These are phyloP conservation scores for Zygosaccharomyces pseudorouxii DNA, from an alignment of 805 yeast species.

Conservation along the genomic window DNA sequence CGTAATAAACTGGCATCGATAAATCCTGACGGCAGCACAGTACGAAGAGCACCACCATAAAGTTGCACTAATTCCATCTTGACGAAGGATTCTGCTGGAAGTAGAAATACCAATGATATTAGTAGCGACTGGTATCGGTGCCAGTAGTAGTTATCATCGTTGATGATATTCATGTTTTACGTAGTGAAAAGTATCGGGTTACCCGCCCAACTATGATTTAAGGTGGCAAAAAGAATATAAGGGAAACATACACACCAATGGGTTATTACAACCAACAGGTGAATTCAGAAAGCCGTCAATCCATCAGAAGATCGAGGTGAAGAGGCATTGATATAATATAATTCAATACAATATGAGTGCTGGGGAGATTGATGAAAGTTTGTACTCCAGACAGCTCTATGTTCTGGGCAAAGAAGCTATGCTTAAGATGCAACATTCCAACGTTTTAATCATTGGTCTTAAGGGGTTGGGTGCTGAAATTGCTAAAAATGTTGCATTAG, in stretches of 20 bases:
- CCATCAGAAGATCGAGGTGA: not conserved
- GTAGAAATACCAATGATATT: not conserved
- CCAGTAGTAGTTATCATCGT: not conserved
- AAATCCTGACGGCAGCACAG: conserved; percentile 53
- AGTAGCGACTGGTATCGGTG: not conserved
- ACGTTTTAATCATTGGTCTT: conserved; percentile 85
- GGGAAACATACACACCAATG: not conserved
- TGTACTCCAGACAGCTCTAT: conserved; percentile 94
- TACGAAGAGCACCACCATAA: conserved; percentile 80
- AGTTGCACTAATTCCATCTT: conserved; percentile 26
- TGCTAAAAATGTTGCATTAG: conserved; percentile 92
- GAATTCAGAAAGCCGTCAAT: not conserved
- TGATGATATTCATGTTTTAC: not conserved
- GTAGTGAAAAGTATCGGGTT: not conserved
- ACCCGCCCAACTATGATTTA: not conserved
- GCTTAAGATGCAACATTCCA: conserved; percentile 92
- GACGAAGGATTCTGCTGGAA: not conserved
- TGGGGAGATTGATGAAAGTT: conserved; percentile 78
- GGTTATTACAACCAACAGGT: not conserved
- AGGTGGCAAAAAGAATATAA: conserved; percentile 5
- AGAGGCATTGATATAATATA: not conserved
- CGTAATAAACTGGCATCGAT: conserved; percentile 76
- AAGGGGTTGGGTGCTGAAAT: conserved; percentile 94
- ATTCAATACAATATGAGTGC: conserved; percentile 3
- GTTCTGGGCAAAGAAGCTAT: conserved; percentile 97